These are phyloP conservation scores for Ramaria sp. DNA, from an alignment of 768 basidiomycete species.

Conservation along the genomic window DNA sequence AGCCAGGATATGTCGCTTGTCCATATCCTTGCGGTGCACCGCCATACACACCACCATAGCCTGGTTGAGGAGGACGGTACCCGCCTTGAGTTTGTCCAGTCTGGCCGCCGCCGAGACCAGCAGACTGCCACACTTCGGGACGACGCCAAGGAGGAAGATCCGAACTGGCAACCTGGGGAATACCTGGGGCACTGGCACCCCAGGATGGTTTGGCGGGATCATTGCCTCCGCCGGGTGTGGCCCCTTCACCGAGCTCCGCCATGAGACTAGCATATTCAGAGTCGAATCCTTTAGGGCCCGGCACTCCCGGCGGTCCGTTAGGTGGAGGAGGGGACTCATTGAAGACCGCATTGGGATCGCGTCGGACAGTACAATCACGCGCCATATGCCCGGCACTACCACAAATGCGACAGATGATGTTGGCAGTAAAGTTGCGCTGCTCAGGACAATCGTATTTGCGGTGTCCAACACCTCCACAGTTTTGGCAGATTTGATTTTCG, in stretches of 20 bases:
- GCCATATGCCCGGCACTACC: slow-evolving; percentile 99
- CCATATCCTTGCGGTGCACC: slow-evolving; percentile 30
- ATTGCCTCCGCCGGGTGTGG: slow-evolving; percentile 38
- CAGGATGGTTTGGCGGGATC: slow-evolving; percentile 45
- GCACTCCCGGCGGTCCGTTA: neutral
- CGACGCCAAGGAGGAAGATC: slow-evolving; percentile 83
- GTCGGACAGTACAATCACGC: slow-evolving; percentile 91
- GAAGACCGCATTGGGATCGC: slow-evolving; percentile 54
- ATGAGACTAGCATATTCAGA: slow-evolving; percentile 96
- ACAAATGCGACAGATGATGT: slow-evolving; percentile 98
- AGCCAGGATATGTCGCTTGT: slow-evolving; percentile 26
- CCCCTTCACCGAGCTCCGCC: slow-evolving; percentile 92
- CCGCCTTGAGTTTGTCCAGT: slow-evolving; percentile 32
- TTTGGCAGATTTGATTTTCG: slow-evolving; percentile 98
- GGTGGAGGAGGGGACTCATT: slow-evolving; percentile 1
- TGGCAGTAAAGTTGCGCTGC: slow-evolving; percentile 96
- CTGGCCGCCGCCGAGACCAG: slow-evolving; percentile 17
- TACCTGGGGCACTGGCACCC: slow-evolving; percentile 35
- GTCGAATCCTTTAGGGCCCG: slow-evolving; percentile 72
- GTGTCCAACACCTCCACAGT: slow-evolving; percentile 88
- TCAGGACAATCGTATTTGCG: slow-evolving; percentile 99
- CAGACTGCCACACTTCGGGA: slow-evolving; percentile 71
- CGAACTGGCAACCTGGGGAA: slow-evolving; percentile 60
- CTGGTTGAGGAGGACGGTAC: slow-evolving; percentile 57
- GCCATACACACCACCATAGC: slow-evolving; percentile 31